Conservation (phyloP, 108 stramenopile species). For the Cylindrotheca fusiformis region DNA sequence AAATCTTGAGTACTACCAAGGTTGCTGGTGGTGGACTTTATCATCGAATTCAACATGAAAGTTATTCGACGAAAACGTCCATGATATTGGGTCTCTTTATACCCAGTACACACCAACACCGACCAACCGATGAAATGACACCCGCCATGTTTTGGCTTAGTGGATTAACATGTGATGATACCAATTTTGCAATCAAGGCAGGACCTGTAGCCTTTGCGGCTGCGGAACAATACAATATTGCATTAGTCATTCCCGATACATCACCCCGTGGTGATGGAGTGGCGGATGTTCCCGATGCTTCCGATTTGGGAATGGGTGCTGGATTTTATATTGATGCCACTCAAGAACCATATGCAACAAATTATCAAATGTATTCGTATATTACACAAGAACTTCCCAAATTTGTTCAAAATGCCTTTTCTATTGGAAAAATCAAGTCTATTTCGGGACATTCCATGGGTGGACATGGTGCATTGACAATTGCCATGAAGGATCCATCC, state of each 20-base stretch:
- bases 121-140: not conserved
- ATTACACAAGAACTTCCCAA: constrained; percentile 55
- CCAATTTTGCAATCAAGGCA: constrained; percentile 69
- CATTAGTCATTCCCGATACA: constrained; percentile 70
- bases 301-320: constrained; percentile 69
- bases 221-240: constrained; percentile 65
- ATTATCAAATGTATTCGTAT: constrained; percentile 74
- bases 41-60: constrained; percentile 54
- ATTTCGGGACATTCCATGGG: constrained; percentile 79
- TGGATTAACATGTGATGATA: constrained; percentile 93
- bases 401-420: constrained; percentile 14
- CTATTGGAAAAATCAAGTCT: constrained; percentile 1
- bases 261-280: constrained; percentile 48
- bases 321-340: constrained; percentile 82
- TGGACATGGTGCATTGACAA: constrained; percentile 83
- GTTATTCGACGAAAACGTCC: constrained; percentile 45
- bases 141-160: constrained; percentile 53
- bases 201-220: constrained; percentile 46
- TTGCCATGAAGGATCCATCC: constrained; percentile 65
- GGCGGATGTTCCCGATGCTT: constrained; percentile 49
- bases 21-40: constrained; percentile 34
- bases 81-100: constrained; percentile 32
- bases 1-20: not conserved
- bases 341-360: constrained; percentile 6
- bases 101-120: not conserved